phyloP scores from a whole-genome alignment of 306 rosid genomes.

The Vigna nakashimae region DNA sequence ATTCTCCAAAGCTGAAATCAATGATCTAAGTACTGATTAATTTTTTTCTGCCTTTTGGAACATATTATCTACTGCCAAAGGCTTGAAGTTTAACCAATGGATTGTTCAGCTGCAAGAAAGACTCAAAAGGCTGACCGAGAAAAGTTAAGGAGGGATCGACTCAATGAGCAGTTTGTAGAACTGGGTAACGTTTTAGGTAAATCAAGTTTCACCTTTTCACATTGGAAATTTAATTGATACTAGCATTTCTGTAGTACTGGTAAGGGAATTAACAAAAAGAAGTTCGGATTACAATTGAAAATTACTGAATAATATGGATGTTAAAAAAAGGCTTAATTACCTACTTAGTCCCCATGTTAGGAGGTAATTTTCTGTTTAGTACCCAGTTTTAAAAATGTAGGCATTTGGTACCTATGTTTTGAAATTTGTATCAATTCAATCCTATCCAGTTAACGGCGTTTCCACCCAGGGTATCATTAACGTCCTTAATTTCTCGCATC shows the following conservation, averaged over 20 bases:
- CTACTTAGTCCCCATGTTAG: too few relatives aligned
- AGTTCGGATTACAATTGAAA: neutral
- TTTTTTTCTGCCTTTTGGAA: conserved; percentile 18
- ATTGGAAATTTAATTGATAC: neutral
- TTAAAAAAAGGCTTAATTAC: too few relatives aligned
- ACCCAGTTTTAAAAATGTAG: too few relatives aligned
- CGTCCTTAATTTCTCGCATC: too few relatives aligned
- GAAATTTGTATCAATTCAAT: too few relatives aligned
- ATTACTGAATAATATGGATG: neutral
- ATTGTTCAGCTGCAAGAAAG: conserved; percentile 70
- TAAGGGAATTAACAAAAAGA: neutral
- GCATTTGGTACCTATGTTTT: too few relatives aligned
- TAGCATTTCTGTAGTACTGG: neutral
- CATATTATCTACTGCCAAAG: conserved; percentile 52
- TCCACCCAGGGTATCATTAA: too few relatives aligned
- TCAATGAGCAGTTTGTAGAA: conserved; percentile 84
- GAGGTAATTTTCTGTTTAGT: too few relatives aligned
- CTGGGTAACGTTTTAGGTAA: conserved; percentile 77
- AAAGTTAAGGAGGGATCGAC: conserved; percentile 83
- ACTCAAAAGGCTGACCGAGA: conserved; percentile 91
- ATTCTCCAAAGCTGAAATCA: conserved; percentile 28
- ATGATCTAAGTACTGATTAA: conserved; percentile 29
- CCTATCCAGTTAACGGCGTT: too few relatives aligned
- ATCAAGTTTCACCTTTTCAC: neutral
- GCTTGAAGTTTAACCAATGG: conserved; percentile 66